These are phyloP conservation scores for Syzygium aqueum DNA, from an alignment of 345 rosid species.

Conservation along the genomic window DNA sequence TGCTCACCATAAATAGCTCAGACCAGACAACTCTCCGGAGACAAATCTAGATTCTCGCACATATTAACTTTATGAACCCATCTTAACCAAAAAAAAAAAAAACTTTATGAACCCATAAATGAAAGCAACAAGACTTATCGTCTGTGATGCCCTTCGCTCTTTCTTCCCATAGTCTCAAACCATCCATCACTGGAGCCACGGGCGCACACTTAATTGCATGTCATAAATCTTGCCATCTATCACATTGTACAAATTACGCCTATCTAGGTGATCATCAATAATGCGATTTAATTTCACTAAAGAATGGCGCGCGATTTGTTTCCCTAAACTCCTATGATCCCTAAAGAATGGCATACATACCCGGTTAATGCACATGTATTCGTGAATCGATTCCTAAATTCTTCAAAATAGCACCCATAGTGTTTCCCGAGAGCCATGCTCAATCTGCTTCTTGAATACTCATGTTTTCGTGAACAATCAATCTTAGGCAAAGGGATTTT, in stretches of 20 bases:
- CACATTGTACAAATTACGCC: fast-evolving
- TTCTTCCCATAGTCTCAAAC: background rate
- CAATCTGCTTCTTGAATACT: no score
- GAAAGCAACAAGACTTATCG: background rate
- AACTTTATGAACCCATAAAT: background rate
- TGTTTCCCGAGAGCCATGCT: background rate
- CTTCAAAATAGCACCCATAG: background rate
- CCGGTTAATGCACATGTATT: background rate
- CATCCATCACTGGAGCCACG: background rate
- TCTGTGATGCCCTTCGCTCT: no score
- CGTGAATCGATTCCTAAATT: background rate
- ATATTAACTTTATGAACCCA: background rate
- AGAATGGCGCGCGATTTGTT: background rate
- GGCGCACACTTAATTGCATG: background rate
- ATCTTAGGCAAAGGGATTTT: background rate
- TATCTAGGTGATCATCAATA: background rate
- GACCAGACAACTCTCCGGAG: background rate
- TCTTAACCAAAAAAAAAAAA: no score
- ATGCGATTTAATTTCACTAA: background rate
- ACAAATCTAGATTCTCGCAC: background rate
- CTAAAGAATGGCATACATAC: background rate
- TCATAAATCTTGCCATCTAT: background rate
- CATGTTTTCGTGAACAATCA: background rate
- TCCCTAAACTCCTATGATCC: background rate
- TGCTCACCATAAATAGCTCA: background rate